A percentile compares a stretch with the other conserved stretches of the same genome.
phyloP scores from a whole-genome alignment of 1,139 yeast species.

The Hansenula lynferdii region DNA sequence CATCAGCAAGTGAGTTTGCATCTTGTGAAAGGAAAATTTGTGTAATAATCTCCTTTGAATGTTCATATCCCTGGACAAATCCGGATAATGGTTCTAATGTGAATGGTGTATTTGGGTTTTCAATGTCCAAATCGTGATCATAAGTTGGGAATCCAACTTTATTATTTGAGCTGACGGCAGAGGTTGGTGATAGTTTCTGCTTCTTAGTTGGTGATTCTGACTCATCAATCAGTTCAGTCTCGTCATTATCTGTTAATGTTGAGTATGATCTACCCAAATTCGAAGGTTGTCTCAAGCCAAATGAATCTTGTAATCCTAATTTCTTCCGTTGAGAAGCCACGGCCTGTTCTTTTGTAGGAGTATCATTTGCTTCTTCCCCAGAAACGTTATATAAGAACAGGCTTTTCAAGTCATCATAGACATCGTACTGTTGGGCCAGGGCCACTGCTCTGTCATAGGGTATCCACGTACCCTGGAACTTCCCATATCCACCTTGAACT shows the following conservation, averaged over 20 bases:
- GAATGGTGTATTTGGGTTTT: constrained; percentile 44
- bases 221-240: constrained; percentile 20
- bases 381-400: constrained; percentile 55
- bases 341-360: constrained; percentile 56
- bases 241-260: constrained; percentile 32
- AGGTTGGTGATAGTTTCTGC: constrained; percentile 15
- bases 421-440: constrained; percentile 58
- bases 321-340: constrained; percentile 32
- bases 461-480: constrained; percentile 94
- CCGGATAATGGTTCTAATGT: constrained; percentile 49
- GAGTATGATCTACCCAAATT: constrained; percentile 26
- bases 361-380: constrained; percentile 45
- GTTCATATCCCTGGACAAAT: constrained; percentile 34
- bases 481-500: constrained; percentile 94
- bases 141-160: constrained; percentile 18
- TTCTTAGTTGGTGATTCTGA: constrained; percentile 35
- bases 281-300: constrained; percentile 17
- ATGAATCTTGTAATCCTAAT: constrained; percentile 6
- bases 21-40: constrained; percentile 49
- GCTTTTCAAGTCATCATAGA: constrained; percentile 58
- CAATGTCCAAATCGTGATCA: constrained; percentile 29
- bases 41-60: constrained; percentile 52
- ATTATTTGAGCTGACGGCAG: constrained; percentile 1
- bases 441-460: constrained; percentile 62
- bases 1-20: constrained; percentile 29